Evolutionary conservation across 2,329 filamentous ascomycete genomes (phyloP).

Genomic region (Tolypocladium ophioglossoides): DNA sequence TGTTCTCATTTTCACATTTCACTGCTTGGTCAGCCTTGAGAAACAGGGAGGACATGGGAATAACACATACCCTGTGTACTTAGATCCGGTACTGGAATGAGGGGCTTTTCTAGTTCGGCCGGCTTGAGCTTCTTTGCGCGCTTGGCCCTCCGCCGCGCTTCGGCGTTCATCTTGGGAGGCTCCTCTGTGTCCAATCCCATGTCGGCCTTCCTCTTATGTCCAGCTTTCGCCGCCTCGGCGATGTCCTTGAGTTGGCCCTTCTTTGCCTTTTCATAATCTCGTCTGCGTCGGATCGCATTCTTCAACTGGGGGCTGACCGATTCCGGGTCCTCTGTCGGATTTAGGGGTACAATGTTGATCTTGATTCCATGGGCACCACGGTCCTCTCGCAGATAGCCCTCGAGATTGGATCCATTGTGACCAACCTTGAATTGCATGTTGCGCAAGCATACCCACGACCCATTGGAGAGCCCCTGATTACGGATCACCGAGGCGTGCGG

Average conservation of each 20-base stretch:
- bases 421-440: slow-evolving; percentile 64
- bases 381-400: slow-evolving; percentile 63
- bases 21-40: slow-evolving; percentile 19
- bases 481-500: slow-evolving; percentile 53
- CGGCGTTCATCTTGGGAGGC: slow-evolving; percentile 15
- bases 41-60: background rate
- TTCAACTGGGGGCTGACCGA: slow-evolving; percentile 37
- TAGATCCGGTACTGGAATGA: slow-evolving; percentile 12
- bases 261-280: slow-evolving; percentile 48
- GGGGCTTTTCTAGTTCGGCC: slow-evolving; percentile 10
- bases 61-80: slow-evolving; percentile 19
- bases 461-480: slow-evolving; percentile 37
- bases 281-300: slow-evolving; percentile 51
- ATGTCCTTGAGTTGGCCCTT: slow-evolving; percentile 28
- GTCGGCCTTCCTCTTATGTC: slow-evolving; percentile 26
- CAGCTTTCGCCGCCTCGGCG: slow-evolving; percentile 22
- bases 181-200: slow-evolving; percentile 12
- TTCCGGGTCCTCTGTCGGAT: slow-evolving; percentile 26
- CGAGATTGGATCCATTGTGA: slow-evolving; percentile 43
- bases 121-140: slow-evolving; percentile 4
- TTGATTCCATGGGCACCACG: slow-evolving; percentile 27
- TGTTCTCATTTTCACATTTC: slow-evolving; percentile 32
- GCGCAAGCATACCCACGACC: slow-evolving; percentile 52
- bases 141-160: slow-evolving; percentile 9
- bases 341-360: slow-evolving; percentile 46